Evolutionary conservation across 257 asterid species (phyloP), one percentile per base, ranked within the genome.

Genomic region (Gardenia jasminoides): DNA sequence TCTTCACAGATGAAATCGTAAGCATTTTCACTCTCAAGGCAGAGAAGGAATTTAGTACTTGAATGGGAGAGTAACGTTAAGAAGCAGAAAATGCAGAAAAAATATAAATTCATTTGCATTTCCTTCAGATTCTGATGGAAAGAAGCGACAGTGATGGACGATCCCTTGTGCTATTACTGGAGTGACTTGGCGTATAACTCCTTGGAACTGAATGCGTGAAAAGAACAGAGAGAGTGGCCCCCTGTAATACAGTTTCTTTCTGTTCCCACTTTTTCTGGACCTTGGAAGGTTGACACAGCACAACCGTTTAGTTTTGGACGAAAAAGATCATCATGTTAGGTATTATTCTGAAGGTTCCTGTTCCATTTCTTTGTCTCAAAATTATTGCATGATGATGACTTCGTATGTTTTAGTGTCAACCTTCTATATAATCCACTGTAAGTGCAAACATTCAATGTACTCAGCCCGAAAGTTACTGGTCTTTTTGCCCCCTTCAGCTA

Each of bases 21-120:
- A 17, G 5, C 22, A 15, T 28, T 47, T 31, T 22, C 22, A 10
- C 28, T 20, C 17, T n/a, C n/a, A n/a, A 78, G 13, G 65, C 17
- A 1, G 41, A 16, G 5, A 30, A 47, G 41, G 28, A 12, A 33
- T 10, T 48, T 12, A 70, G 61, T 75, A 74, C 83, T n/a, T 67
- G 83, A 75, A 5, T 26, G 65, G 52, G 83, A 52, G 64, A 80
- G 31, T 28, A 75, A 50, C 2, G 62, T 17, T 17, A 68, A 44
- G 43, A 80, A 13, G 80, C 72, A 80, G 72, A 80, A 47, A 54
- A 54, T 24, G 3, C 19, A 26, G 65, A 76, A 33, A 59, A 46
- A 31, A 33, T 31, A 26, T 22, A 17, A 33, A 26, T 28, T 41
- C 62, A 75, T 54, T 50, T 76, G 19, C 83, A 80, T 75, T 58